Evolutionary conservation across 116 monocot genomes (phyloP), one percentile per base, ranked within the genome.

Genomic region (Thalassia testudinum): DNA sequence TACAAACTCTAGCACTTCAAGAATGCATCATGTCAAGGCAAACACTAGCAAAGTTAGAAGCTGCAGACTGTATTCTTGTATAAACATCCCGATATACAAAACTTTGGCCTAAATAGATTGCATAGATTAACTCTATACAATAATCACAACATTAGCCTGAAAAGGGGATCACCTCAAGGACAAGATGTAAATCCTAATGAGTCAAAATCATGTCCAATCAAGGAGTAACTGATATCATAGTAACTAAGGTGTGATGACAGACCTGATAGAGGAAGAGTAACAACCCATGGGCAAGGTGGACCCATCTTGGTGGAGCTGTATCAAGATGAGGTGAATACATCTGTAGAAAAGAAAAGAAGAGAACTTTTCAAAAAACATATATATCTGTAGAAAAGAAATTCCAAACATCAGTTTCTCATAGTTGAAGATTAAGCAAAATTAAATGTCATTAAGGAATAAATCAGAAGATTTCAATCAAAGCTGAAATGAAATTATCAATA

Each of bases 211-310:
- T 2, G 7, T 40, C 1, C 45, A 2, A 18, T 19, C 25, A 49
- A 49, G 14, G 7, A 40, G 14, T 8, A 40, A 40, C 14, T 40
- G 40, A 40, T 40, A 40, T n/a, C n/a, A n/a, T n/a, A n/a, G n/a
- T n/a, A n/a, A n/a, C n/a, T n/a, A n/a, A n/a, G n/a, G n/a, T n/a
- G n/a, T n/a, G n/a, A n/a, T n/a, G n/a, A n/a, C n/a, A 40, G 61
- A 97, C 97, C 97, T 97, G 97, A 62, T 97, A 97, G 37, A 97
- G 47, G 62, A 97, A 97, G 54, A 97, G 89, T 13, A 97, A 83
- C 50, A 89, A 37, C 48, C 89, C 89, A 77, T 97, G 97, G 47
- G 82, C 97, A 57, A 97, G 65, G 61, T 97, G 97, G 26, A 97
- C 82, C 97, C 97, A 97, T 68, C 85, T 76, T 28, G 97, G 97